Conservation (phyloP, 2,329 filamentous ascomycete species). For the Phaeosphaeria sp. region DNA sequence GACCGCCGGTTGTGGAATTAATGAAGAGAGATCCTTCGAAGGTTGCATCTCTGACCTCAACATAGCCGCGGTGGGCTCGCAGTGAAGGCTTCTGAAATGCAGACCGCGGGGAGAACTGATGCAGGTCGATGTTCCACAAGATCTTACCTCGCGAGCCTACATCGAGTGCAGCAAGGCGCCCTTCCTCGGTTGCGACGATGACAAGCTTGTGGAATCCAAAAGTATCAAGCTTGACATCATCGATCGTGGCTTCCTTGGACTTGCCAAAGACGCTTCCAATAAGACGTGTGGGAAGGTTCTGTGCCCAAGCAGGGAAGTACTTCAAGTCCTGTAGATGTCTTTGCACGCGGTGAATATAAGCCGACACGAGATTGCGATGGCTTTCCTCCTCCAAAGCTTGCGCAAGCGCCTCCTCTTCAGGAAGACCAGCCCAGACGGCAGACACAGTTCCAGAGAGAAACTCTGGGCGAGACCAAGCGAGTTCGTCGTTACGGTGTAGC, state of each 20-base stretch:
- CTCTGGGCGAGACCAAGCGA: conserved; percentile 82
- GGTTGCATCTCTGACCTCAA: conserved; percentile 38
- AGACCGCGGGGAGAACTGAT: conserved; percentile 61
- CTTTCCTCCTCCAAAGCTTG: conserved; percentile 86
- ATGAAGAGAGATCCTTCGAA: conserved; percentile 34
- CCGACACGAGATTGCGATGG: conserved; percentile 76
- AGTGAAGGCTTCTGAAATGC: conserved; percentile 67
- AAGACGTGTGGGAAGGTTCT: conserved; percentile 71
- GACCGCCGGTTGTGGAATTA: conserved; percentile 42
- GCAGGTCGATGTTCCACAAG: conserved; percentile 74
- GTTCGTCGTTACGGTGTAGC: conserved; percentile 80
- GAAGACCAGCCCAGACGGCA: conserved; percentile 80
- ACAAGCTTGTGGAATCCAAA: conserved; percentile 92
- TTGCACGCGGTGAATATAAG: conserved; percentile 86
- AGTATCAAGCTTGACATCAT: conserved; percentile 67
- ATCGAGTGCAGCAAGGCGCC: conserved; percentile 81
- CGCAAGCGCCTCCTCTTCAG: conserved; percentile 74
- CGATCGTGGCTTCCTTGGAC: conserved; percentile 62
- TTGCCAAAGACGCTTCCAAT: conserved; percentile 62
- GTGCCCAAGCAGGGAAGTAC: conserved; percentile 75
- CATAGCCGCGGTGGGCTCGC: conserved; percentile 40
- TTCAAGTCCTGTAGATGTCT: conserved; percentile 82
- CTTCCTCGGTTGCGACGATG: conserved; percentile 78
- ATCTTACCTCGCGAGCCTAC: conserved; percentile 75
- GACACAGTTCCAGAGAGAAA: conserved; percentile 80